These are phyloP conservation scores for Globisporangium apiculatum DNA, from an alignment of 352 stramenopile genomes.

Conservation along the genomic window DNA sequence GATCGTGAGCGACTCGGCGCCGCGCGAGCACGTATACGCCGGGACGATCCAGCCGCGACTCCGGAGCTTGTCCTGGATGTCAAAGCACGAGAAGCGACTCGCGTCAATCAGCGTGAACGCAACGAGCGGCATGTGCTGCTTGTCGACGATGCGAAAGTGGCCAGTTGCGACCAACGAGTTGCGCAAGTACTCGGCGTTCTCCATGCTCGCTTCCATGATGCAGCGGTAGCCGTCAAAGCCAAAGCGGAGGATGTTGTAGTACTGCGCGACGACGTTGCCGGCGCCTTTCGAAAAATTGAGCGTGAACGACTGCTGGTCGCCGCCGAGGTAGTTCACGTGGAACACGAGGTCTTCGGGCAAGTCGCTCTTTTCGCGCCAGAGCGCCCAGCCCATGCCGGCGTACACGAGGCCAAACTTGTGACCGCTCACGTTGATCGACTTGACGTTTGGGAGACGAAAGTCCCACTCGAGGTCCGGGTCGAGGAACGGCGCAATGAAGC, in stretches of 20 bases:
- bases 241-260: conserved; percentile 92
- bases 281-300: conserved; percentile 92
- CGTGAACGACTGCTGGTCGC: conserved; percentile 89
- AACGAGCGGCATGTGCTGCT: conserved; percentile 88
- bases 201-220: conserved; percentile 89
- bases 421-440: conserved; percentile 91
- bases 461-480: conserved; percentile 86
- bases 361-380: conserved; percentile 81
- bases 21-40: conserved; percentile 83
- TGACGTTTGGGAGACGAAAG: conserved; percentile 87
- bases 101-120: conserved; percentile 81
- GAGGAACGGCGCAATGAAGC: conserved; percentile 91
- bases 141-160: conserved; percentile 87
- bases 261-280: conserved; percentile 85
- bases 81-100: conserved; percentile 81
- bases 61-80: conserved; percentile 87
- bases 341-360: conserved; percentile 86
- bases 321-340: conserved; percentile 90
- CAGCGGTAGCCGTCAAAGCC: conserved; percentile 83
- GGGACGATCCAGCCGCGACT: conserved; percentile 87
- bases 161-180: conserved; percentile 65
- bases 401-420: conserved; percentile 94
- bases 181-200: conserved; percentile 77
- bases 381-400: conserved; percentile 89
- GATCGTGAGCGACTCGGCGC: conserved; percentile 78